Evolutionary conservation across 1,284 basidiomycete species (phyloP).

Genomic region (Termitomyces sp.): DNA sequence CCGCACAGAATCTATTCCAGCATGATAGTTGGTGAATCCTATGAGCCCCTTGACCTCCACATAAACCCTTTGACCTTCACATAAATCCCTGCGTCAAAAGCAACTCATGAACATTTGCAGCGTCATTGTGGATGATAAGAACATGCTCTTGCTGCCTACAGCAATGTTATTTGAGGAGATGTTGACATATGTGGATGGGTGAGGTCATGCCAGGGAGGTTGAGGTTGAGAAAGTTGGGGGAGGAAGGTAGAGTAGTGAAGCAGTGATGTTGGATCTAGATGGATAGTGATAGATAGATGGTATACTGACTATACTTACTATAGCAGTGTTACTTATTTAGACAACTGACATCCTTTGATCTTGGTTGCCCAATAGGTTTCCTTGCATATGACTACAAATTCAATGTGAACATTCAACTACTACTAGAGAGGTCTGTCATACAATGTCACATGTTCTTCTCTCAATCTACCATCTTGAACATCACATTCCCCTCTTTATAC

Average conservation of each 20-base stretch:
- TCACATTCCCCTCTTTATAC: not conserved
- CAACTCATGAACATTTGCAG: slow-evolving; percentile 43
- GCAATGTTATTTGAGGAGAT: slow-evolving; percentile 39
- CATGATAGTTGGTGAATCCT: slow-evolving; percentile 44
- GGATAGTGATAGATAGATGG: too few relatives aligned
- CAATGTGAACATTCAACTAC: too few relatives aligned
- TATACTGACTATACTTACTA: too few relatives aligned
- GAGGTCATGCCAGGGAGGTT: slow-evolving; percentile 38
- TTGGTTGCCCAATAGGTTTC: too few relatives aligned
- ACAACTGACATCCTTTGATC: too few relatives aligned
- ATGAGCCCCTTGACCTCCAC: slow-evolving; percentile 1
- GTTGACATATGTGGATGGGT: slow-evolving; percentile 20
- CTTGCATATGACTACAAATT: too few relatives aligned
- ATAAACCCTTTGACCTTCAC: slow-evolving; percentile 38
- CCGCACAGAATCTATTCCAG: slow-evolving; percentile 24
- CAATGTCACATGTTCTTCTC: too few relatives aligned
- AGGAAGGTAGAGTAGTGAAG: not conserved
- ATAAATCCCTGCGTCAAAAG: slow-evolving; percentile 42
- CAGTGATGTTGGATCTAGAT: too few relatives aligned
- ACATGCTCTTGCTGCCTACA: slow-evolving; percentile 35
- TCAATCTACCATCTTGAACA: not conserved
- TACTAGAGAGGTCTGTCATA: too few relatives aligned
- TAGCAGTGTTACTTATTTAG: too few relatives aligned
- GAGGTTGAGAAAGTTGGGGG: slow-evolving; percentile 34
- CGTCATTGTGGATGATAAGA: slow-evolving; percentile 42